These are phyloP conservation scores for Gentiana macrophylla DNA, from an alignment of 257 asterid species.

Conservation along the genomic window DNA sequence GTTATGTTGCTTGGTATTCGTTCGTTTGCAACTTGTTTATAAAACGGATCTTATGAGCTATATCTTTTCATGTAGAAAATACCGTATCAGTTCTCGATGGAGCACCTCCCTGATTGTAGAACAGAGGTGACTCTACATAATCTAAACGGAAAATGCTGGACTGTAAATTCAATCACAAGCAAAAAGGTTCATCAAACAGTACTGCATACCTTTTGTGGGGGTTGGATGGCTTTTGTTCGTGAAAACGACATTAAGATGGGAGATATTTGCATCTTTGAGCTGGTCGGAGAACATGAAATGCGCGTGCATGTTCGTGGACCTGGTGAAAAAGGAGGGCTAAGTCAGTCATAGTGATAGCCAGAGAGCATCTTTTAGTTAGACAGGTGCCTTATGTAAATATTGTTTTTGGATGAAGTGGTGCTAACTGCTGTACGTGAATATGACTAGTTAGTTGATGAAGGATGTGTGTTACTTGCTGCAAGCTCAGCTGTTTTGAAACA, in stretches of 20 bases:
- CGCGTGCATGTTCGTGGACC: conserved; percentile 67
- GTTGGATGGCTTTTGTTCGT: conserved; percentile 96
- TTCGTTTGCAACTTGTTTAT: too few relatives aligned
- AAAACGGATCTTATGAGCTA: too few relatives aligned
- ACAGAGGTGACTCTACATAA: conserved; percentile 68
- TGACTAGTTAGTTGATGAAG: too few relatives aligned
- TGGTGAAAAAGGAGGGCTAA: conserved; percentile 51
- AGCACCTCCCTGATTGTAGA: conserved; percentile 61
- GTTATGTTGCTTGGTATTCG: too few relatives aligned
- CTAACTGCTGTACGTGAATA: too few relatives aligned
- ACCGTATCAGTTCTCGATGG: conserved; percentile 80
- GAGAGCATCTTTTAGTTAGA: conserved; percentile 17
- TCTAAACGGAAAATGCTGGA: conserved; percentile 72
- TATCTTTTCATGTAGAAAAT: conserved; percentile 42
- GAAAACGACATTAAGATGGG: conserved; percentile 78
- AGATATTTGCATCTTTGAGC: conserved; percentile 92
- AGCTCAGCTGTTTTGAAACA: too few relatives aligned
- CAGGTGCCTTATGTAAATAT: conserved; percentile 1
- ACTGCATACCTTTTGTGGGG: conserved; percentile 90
- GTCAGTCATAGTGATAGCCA: conserved; percentile 31
- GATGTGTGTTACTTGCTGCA: too few relatives aligned
- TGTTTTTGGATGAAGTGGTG: too few relatives aligned
- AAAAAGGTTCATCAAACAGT: conserved; percentile 48
- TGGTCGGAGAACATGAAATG: conserved; percentile 67
- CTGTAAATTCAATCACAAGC: conserved; percentile 79